Conservation (phyloP, 192 early-diverging fungal species). For the Entomortierella lignicola region DNA sequence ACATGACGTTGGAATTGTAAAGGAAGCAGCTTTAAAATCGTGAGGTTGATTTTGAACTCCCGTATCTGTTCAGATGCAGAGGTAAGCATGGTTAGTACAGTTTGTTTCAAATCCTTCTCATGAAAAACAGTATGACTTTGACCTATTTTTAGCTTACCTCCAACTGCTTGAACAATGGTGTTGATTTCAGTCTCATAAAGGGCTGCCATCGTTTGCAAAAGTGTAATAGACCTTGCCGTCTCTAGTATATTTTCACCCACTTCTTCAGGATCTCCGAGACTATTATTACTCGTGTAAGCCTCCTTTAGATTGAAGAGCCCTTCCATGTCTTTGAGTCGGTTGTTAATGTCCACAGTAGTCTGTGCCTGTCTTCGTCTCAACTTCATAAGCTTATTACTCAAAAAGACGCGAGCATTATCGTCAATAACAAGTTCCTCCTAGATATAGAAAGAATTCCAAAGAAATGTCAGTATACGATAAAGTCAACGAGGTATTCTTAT, state of each 20-base stretch:
- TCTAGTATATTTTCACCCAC: conserved; percentile 69
- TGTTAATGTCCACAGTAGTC: conserved; percentile 61
- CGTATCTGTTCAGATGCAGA: conserved; percentile 54
- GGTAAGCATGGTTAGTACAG: background rate
- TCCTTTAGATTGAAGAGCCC: conserved; percentile 61
- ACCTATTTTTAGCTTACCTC: conserved; percentile 67
- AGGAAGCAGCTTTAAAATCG: conserved; percentile 75
- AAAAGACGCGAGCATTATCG: conserved; percentile 68
- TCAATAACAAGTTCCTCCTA: conserved; percentile 65
- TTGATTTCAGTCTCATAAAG: conserved; percentile 71
- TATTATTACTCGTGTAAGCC: conserved; percentile 60
- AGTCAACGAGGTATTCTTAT: background rate
- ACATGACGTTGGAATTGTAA: conserved; percentile 80
- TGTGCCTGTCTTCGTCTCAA: conserved; percentile 60
- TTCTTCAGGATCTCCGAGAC: conserved; percentile 69
- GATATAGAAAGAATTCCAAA: background rate
- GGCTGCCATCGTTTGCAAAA: conserved; percentile 58
- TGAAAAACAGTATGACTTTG: too few species aligned
- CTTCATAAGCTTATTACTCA: conserved; percentile 76
- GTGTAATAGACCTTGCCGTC: conserved; percentile 59
- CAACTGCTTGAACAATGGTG: conserved; percentile 68
- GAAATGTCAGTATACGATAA: too few species aligned
- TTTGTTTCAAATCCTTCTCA: too few species aligned
- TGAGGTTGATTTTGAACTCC: conserved; percentile 65
- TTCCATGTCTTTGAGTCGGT: conserved; percentile 62